Conservation (phyloP, 345 rosid species). For the Boechera stricta region DNA sequence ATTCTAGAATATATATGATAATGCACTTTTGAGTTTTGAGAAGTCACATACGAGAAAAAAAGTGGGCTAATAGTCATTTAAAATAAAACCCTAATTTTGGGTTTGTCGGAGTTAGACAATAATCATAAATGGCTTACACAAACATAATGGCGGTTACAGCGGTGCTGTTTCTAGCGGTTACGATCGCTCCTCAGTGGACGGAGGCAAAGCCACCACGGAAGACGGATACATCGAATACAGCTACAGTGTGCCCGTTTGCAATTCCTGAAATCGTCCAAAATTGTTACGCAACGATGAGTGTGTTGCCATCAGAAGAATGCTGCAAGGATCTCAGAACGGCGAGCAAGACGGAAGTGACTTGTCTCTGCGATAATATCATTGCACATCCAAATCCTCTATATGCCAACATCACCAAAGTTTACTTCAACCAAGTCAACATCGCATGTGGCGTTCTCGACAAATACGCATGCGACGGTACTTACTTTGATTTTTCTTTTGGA, state of each 20-base stretch:
- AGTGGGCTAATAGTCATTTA: not conserved
- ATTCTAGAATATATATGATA: not conserved
- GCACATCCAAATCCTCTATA: not conserved
- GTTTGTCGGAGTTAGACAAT: too few species aligned
- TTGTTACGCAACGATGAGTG: constrained; percentile 15
- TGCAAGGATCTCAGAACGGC: constrained; percentile 29
- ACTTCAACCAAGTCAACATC: not conserved
- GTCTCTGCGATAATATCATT: constrained; percentile 31
- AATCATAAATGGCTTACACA: constrained; percentile 5
- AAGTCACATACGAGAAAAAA: not conserved
- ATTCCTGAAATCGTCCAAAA: not conserved
- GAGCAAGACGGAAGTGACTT: not conserved
- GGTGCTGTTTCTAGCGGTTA: constrained; percentile 16
- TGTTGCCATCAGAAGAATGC: constrained; percentile 30
- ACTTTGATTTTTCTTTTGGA: not conserved
- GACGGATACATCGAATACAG: not conserved
- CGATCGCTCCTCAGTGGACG: not conserved
- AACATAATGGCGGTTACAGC: not conserved
- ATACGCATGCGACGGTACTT: not conserved
- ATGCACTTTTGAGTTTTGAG: constrained; percentile 11
- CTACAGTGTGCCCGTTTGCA: not conserved
- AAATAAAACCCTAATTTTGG: too few species aligned
- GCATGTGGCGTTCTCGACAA: constrained; percentile 26
- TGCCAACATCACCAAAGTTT: constrained; percentile 7
- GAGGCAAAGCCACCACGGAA: not conserved